phyloP scores from a whole-genome alignment of 495 filamentous ascomycete genomes.

The Lasiosphaeris hirsuta region DNA sequence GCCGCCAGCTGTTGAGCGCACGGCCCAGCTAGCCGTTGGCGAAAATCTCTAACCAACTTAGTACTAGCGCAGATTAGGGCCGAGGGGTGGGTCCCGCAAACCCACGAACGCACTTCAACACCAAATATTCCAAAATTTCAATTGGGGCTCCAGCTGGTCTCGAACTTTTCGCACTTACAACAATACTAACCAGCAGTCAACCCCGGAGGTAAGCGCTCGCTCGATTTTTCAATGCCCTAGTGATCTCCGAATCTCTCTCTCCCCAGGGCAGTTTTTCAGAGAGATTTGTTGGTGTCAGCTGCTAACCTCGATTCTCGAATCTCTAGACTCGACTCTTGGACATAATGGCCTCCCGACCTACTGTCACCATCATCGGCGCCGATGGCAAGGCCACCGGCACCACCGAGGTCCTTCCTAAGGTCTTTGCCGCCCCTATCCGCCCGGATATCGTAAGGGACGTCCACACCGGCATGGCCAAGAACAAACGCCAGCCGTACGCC shows the following conservation, averaged over 20 bases:
- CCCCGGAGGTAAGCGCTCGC: constrained; percentile 26
- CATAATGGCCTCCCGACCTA: constrained; percentile 91
- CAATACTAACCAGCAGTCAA: constrained; percentile 26
- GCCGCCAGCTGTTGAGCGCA: no score
- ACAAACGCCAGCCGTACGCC: constrained; percentile 98
- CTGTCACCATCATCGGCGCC: constrained; percentile 88
- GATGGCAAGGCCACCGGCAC: constrained; percentile 86
- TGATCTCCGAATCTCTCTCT: constrained; percentile 5
- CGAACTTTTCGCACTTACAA: constrained; percentile 30
- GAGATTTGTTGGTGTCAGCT: not conserved
- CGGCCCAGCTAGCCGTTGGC: constrained; percentile 14
- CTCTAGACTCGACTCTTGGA: constrained; percentile 21
- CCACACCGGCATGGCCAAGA: constrained; percentile 99
- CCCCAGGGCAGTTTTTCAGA: constrained; percentile 10
- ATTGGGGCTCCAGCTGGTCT: constrained; percentile 28
- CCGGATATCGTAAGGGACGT: constrained; percentile 98
- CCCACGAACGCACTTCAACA: constrained; percentile 31
- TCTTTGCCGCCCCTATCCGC: constrained; percentile 95
- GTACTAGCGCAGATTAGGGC: constrained; percentile 32
- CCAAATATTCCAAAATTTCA: constrained; percentile 36
- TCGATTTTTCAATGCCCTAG: not conserved
- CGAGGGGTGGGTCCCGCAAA: constrained; percentile 14
- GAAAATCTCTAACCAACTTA: not conserved
- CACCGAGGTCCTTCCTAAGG: constrained; percentile 84
- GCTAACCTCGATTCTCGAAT: not conserved